Evolutionary conservation across 2,329 filamentous ascomycete genomes (phyloP).

Genomic region (Epichloe brachyelytri): DNA sequence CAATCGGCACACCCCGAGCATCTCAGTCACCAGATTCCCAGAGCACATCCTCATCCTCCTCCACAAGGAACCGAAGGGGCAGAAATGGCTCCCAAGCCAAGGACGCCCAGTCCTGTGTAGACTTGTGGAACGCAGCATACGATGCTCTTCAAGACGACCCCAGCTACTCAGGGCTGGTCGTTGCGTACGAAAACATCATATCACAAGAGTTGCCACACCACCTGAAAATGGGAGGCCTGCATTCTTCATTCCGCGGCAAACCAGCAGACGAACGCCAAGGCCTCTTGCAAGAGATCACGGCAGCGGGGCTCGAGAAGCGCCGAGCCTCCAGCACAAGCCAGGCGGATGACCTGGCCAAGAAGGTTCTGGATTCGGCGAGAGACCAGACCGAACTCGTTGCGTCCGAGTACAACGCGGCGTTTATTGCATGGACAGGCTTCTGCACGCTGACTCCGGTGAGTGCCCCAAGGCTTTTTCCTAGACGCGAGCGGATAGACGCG

Average conservation of each 20-base stretch:
- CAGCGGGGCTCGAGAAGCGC: slow-evolving; percentile 17
- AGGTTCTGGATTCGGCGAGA: slow-evolving; percentile 16
- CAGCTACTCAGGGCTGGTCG: slow-evolving; percentile 18
- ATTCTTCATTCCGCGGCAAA: slow-evolving; percentile 12
- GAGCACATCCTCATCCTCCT: neutral
- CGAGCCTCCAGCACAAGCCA: slow-evolving; percentile 16
- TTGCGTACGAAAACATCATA: slow-evolving; percentile 24
- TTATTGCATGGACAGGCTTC: slow-evolving; percentile 23
- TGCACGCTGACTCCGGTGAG: slow-evolving; percentile 25
- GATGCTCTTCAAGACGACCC: slow-evolving; percentile 18
- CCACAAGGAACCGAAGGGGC: neutral
- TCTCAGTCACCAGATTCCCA: slow-evolving; percentile 2
- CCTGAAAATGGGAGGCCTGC: slow-evolving; percentile 17
- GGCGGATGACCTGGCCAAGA: slow-evolving; percentile 16
- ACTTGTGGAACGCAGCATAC: slow-evolving; percentile 24
- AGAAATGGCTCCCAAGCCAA: neutral
- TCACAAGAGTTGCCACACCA: slow-evolving; percentile 21
- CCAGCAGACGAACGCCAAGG: slow-evolving; percentile 15
- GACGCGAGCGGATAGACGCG: no score
- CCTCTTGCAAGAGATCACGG: slow-evolving; percentile 18
- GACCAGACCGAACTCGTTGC: slow-evolving; percentile 15
- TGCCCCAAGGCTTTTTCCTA: neutral
- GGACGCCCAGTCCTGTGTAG: slow-evolving; percentile 10
- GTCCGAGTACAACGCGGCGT: slow-evolving; percentile 15
- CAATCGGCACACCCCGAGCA: neutral